Conservation (phyloP, 495 filamentous ascomycete species). For the Penicillium verhagenii region DNA sequence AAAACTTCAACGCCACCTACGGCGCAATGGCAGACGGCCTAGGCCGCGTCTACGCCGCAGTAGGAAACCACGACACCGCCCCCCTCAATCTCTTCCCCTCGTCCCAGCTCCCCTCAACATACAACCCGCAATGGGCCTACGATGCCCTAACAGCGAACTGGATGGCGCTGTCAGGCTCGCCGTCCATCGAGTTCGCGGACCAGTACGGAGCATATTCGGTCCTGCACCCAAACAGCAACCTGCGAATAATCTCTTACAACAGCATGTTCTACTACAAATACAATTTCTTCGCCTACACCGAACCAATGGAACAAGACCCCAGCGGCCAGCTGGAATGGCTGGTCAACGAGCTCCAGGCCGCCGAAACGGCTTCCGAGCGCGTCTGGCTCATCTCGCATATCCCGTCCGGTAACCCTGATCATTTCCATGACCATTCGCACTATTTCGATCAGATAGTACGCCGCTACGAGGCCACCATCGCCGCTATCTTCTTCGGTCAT, state of each 20-base stretch:
- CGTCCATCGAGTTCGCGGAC: slow-evolving; percentile 31
- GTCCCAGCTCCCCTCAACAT: slow-evolving; percentile 23
- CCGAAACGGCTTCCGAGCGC: slow-evolving; percentile 48
- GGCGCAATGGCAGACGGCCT: slow-evolving; percentile 27
- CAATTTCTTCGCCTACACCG: slow-evolving; percentile 53
- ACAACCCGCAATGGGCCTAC: slow-evolving; percentile 52
- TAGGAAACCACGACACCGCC: slow-evolving; percentile 56
- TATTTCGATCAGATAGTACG: slow-evolving; percentile 55
- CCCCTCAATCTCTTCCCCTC: slow-evolving; percentile 53
- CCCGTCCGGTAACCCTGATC: slow-evolving; percentile 45
- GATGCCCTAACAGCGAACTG: slow-evolving; percentile 46
- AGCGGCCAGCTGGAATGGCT: slow-evolving; percentile 50
- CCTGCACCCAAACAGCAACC: slow-evolving; percentile 36
- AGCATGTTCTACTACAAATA: slow-evolving; percentile 57
- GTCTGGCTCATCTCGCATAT: slow-evolving; percentile 58
- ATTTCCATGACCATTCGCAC: slow-evolving; percentile 51
- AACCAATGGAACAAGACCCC: slow-evolving; percentile 50
- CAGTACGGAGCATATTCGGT: slow-evolving; percentile 53
- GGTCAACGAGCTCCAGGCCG: slow-evolving; percentile 47
- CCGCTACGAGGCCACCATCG: slow-evolving; percentile 52
- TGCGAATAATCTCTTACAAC: slow-evolving; percentile 58
- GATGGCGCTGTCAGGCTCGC: slow-evolving; percentile 41
- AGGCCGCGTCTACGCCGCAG: slow-evolving; percentile 45
- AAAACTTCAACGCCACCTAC: slow-evolving; percentile 46
- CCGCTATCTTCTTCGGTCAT: slow-evolving; percentile 57